These are phyloP conservation scores for Whalleya microplaca DNA, from an alignment of 2,329 filamentous ascomycete genomes.

Conservation along the genomic window DNA sequence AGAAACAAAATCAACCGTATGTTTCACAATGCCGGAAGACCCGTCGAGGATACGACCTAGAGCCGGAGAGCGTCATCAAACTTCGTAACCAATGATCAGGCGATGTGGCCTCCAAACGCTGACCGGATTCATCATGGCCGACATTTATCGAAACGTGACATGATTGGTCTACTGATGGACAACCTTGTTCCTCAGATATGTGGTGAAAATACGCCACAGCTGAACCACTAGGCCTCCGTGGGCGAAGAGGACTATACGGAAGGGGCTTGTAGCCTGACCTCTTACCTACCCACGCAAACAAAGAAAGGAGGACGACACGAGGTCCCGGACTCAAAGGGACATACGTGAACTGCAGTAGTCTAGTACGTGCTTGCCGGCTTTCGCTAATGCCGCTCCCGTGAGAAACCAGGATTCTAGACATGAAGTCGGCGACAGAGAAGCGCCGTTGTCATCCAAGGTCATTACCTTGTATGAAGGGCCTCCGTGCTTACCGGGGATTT, in stretches of 20 bases:
- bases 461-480: slow-evolving; percentile 4
- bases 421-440: slow-evolving; percentile 4
- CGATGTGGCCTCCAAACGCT: slow-evolving; percentile 27
- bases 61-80: slow-evolving; percentile 30
- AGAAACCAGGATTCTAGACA: slow-evolving; percentile 3
- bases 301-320: slow-evolving; percentile 13
- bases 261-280: slow-evolving; percentile 19
- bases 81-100: slow-evolving; percentile 30
- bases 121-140: slow-evolving; percentile 30
- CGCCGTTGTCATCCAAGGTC: background rate
- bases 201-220: slow-evolving; percentile 42
- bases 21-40: slow-evolving; percentile 34
- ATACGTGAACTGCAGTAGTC: background rate
- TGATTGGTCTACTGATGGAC: slow-evolving; percentile 36
- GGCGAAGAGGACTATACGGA: slow-evolving; percentile 13
- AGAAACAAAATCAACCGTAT: slow-evolving; percentile 28
- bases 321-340: slow-evolving; percentile 6
- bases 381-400: slow-evolving; percentile 5
- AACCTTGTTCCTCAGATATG: slow-evolving; percentile 34
- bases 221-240: slow-evolving; percentile 34
- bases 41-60: slow-evolving; percentile 28
- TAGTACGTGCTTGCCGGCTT: background rate
- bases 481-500: slow-evolving; percentile 7
- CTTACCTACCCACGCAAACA: slow-evolving; percentile 1
- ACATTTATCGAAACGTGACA: slow-evolving; percentile 17